Evolutionary conservation across 2,329 filamentous ascomycete species (phyloP).

Genomic region (Elsinoe fawcettii): DNA sequence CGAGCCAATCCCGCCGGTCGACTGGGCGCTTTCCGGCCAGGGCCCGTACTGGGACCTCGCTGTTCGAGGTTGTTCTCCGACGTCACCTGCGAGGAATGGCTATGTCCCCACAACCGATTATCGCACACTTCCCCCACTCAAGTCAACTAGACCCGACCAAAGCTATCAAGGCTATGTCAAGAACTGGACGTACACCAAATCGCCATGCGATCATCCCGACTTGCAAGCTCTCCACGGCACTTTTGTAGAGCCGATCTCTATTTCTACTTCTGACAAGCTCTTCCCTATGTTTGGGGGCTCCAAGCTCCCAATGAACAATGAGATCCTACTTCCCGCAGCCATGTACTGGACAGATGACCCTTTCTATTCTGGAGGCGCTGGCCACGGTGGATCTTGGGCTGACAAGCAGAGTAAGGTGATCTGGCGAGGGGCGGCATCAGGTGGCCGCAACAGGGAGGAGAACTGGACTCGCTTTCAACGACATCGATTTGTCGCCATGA

Average conservation of each 20-base stretch:
- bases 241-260: constrained; percentile 43
- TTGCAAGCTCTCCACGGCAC: constrained; percentile 41
- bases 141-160: constrained; percentile 24
- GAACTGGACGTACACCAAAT: constrained; percentile 41
- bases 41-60: constrained; percentile 38
- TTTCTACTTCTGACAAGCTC: constrained; percentile 37
- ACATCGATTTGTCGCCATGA: constrained; percentile 66
- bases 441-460: constrained; percentile 39
- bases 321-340: constrained; percentile 44
- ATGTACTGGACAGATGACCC: constrained; percentile 43
- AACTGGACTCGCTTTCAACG: constrained; percentile 69
- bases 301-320: constrained; percentile 45
- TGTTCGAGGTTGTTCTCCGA: constrained; percentile 35
- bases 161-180: constrained; percentile 40
- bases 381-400: constrained; percentile 35
- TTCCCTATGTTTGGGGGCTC: constrained; percentile 45
- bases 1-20: constrained; percentile 24
- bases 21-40: constrained; percentile 28
- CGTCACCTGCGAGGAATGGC: constrained; percentile 31
- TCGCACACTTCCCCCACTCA: constrained; percentile 30
- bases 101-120: constrained; percentile 32
- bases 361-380: constrained; percentile 36
- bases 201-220: constrained; percentile 39
- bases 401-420: constrained; percentile 36
- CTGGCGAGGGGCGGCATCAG: constrained; percentile 44